Percentiles rank a stretch among this genome's conserved stretches.
These are phyloP conservation scores for Thelephora ganbajun DNA, from an alignment of 768 basidiomycete genomes.

Conservation along the genomic window DNA sequence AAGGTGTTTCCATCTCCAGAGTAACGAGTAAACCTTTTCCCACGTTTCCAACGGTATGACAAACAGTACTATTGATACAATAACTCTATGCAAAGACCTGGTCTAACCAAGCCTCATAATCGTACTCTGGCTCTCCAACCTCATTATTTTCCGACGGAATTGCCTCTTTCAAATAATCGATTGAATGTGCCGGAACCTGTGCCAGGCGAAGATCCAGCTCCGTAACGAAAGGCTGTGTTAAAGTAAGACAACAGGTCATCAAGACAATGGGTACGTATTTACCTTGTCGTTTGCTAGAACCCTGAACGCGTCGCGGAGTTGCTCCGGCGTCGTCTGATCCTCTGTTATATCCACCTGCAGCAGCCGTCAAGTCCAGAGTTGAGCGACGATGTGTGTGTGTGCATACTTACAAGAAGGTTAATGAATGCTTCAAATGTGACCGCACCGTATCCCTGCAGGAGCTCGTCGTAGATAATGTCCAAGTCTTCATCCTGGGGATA, in stretches of 20 bases:
- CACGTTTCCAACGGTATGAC: constrained; percentile 3
- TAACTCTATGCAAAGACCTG: constrained; percentile 48
- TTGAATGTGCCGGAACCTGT: constrained; percentile 56
- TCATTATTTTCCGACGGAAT: constrained; percentile 52
- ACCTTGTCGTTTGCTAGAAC: constrained; percentile 88
- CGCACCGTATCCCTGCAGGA: constrained; percentile 70
- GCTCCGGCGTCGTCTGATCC: constrained; percentile 87
- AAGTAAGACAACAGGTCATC: constrained; percentile 1
- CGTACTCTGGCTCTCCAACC: constrained; percentile 53
- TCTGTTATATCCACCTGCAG: constrained; percentile 85
- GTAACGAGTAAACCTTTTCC: background rate
- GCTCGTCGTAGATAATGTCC: constrained; percentile 67
- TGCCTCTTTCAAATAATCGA: constrained; percentile 71
- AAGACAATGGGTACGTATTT: constrained; percentile 6
- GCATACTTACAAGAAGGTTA: constrained; percentile 60
- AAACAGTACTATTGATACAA: no score
- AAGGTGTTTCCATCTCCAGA: constrained; percentile 7
- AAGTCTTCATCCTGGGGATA: constrained; percentile 67
- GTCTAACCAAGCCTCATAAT: constrained; percentile 75
- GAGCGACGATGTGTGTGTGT: background rate
- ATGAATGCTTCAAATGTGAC: constrained; percentile 92
- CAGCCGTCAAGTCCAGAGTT: background rate
- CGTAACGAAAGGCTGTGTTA: constrained; percentile 71
- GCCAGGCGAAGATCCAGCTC: constrained; percentile 85
- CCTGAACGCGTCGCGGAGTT: constrained; percentile 86